Base-by-base conservation (phyloP, 306 rosid genomes). In the Pterocarpus macrocarpus region DNA sequence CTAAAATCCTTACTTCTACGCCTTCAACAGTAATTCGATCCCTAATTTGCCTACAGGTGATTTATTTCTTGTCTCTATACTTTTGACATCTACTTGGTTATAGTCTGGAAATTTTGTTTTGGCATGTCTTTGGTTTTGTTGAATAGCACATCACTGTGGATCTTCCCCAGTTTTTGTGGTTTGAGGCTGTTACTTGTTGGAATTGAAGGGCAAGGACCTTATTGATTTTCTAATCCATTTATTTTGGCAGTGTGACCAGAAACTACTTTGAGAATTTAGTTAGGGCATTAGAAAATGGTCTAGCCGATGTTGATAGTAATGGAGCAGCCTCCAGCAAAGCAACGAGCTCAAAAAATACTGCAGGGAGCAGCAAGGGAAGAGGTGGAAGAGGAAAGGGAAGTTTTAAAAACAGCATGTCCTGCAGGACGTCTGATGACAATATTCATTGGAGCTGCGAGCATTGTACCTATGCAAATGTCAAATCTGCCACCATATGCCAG, bases 251-350 rank as follows among this genome's bases (percentile, higher is more conserved):
- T 73, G 89, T 85, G 81, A 85, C 89, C 15, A 78, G 65, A 57
- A 85, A 85, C 79, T 85, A 85, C 86, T 85, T 85, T 16, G 89
- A 87, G 87, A 89, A 87, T 72, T 73, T 90, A 83, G 92, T 90
- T 28, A 78, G 79, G 35, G 92, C 94, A 32, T 82, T 90, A 79
- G 94, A 90, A 85, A 88, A 88, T 64, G 90, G 89, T 59, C 79
- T 90, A 43, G 33, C 91, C 8, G 92, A 89, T 80, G 92, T 90
- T 77, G 87, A 81, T 43, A 35, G 75, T 77, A 77, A 74, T 30
- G 89, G 80, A 47, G 87, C 85, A 33, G 75, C 89, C 79, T 77
- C 82, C 56, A 83, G 89, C 78, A 85, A 83, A 82, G 83, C 89
- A 50, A 63, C 85, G 0, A 88, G 86, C 84, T 83, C 89, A 57